Evolutionary conservation across 345 rosid genomes (phyloP), one percentile per base, ranked within the genome.

Genomic region (Eucalyptus cloeziana): DNA sequence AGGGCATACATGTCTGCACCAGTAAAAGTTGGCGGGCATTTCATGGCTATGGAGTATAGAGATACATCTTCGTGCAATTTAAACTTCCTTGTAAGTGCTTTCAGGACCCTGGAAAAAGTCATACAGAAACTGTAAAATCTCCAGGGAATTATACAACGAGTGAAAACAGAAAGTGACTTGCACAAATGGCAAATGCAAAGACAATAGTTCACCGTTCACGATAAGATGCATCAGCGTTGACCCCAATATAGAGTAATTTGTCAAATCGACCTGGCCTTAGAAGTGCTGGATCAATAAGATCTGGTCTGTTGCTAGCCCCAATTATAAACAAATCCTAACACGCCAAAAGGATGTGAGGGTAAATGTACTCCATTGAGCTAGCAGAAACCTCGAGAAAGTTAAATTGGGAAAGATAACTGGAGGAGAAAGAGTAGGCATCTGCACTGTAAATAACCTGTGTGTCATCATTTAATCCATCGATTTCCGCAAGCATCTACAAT

Each of bases 1-100:
- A 97, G 93, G 86, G 99, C 99, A 81, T 97, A 97, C 99, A 96
- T 95, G 92, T 97, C 99, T 81, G 99, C 99, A 40, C 99, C 99
- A 45, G 99, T 98, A 92, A 98, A 97, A 91, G 93, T 98, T 58
- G 94, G 92, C 49, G 99, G 98, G 93, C 99, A 97, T 91, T 93
- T 95, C 91, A 94, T 94, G 85, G 99, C 99, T 87, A 96, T 93
- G 43, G 95, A 92, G 90, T 90, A 93, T 88, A 97, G 99, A 85
- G 99, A 96, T 44, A 97, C 94, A 92, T 95, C 95, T 92, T 95
- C 93, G 30, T 95, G 95, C 90, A 97, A 85, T 91, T 94, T 97
- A 87, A 97, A 98, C 93, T 96, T 98, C 86, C 99, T 95, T 86
- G 99, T 98, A n/a, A 97, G 99, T 86, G 98, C 99, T 91, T 95